These are phyloP conservation scores for Pharus latifolius DNA, from an alignment of 176 grass and related monocot genomes.

Conservation along the genomic window DNA sequence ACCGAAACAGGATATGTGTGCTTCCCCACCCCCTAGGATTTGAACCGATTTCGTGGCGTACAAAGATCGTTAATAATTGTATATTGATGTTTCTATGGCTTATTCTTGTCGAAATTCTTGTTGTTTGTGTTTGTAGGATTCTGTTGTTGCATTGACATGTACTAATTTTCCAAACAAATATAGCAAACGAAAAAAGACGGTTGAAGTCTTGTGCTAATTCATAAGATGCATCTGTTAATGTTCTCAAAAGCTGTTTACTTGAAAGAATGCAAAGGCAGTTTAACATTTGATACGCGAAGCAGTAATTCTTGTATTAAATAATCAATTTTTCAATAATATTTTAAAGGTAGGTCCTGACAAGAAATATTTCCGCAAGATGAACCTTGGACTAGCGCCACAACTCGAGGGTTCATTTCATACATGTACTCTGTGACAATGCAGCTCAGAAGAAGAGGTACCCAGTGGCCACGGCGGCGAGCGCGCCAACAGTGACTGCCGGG, in stretches of 20 bases:
- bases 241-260: too few species aligned
- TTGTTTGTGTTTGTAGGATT: not conserved
- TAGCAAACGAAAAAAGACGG: not conserved
- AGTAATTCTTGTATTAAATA: too few species aligned
- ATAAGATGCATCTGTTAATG: too few species aligned
- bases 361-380: too few species aligned
- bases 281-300: too few species aligned
- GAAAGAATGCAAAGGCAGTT: too few species aligned
- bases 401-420: too few species aligned
- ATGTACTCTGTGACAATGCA: too few species aligned
- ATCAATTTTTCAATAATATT: too few species aligned
- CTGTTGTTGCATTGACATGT: not conserved
- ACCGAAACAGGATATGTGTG: not conserved
- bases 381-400: too few species aligned
- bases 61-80: conserved; percentile 9
- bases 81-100: not conserved
- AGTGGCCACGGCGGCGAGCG: conserved; percentile 9
- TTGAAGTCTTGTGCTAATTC: too few species aligned
- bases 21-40: not conserved
- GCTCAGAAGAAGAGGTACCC: conserved; percentile 47
- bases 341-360: too few species aligned
- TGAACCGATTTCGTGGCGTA: not conserved
- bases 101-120: not conserved
- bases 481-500: not conserved
- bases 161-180: not conserved